Base-by-base conservation (phyloP, 768 basidiomycete species). In the Pisolithus sp. region DNA sequence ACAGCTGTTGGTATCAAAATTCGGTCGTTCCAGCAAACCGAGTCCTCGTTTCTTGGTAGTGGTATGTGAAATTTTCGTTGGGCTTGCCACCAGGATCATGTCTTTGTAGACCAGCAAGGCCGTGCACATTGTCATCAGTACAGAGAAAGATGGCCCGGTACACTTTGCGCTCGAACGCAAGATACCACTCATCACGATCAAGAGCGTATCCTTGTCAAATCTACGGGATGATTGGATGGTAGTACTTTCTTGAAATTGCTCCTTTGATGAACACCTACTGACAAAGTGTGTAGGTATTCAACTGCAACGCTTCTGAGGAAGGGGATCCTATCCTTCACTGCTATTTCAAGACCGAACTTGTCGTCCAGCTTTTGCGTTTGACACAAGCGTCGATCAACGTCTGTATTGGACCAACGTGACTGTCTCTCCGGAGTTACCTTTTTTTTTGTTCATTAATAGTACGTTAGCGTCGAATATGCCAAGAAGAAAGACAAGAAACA, bases 401-500 rank as follows among this genome's bases (percentile, higher is more conserved):
- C 36, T 65, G 80, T 46, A 81, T 97, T 56, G 80, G 79, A 0
- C 86, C 93, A 17, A 78, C 77, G 93, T 95, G 64, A 59, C 91
- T 71, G 21, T 50, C 36, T 17, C 15, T 24, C 59, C n/a, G 9
- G 47, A 20, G 10, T 41, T 18, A 13, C 4, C 9, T 17, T 26
- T 28, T 46, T 8, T 31, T 18, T 51, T 37, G 34, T 48, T 30
- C 30, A 30, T 53, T 68, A 20, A 67, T 43, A n/a, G 15, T 41
- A n/a, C 26, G 23, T 18, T 28, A 97, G 90, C 7, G 71, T 97
- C 53, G 82, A 89, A 51, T 98, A 97, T 67, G 76, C 77, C 39
- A 98, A 99, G 78, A 99, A 99, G 80, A 98, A 93, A 71, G 94
- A 94, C 57, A 99, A 98, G 73, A 83, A 83, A 62, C 83, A 86